Base-by-base conservation (phyloP, 1,284 basidiomycete species). In the Heliocybe sulcata region DNA sequence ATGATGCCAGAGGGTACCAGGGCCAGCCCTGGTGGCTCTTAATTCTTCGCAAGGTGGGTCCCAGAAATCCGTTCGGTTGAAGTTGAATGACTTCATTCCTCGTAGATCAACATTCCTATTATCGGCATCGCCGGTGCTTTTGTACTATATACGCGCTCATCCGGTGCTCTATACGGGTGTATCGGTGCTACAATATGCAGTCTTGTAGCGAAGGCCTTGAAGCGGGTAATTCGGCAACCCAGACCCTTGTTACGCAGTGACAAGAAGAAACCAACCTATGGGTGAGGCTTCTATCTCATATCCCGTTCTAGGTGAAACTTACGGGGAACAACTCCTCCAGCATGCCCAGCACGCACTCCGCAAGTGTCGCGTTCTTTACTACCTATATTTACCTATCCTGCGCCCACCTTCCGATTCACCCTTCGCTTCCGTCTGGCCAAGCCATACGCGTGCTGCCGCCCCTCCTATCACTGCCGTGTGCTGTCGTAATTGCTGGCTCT, bases 271-370 rank as follows among this genome's bases (percentile, higher is more conserved):
- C 6, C 20, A 6, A 73, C 79, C 3, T 89, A 85, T 64, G 87
- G 87, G 80, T 67, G 27, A 56, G 52, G 25, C 12, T 64, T 58
- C n/a, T n/a, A 25, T 48, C 29, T 49, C 22, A 35, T 45, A 31
- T 12, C 19, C 8, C 49, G 53, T 55, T 59, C 48, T 20, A 48
- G 57, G 14, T 3, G 10, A 27, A 42, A 45, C 12, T 50, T 33
- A 23, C 42, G 14, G 54, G 10, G 55, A 59, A 3, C 2, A 8
- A 14, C 47, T n/a, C 6, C 12, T 65, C 64, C 64, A 91, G 90
- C 2, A 94, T 94, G 91, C 92, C 92, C 2, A 91, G 87, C 53
- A 94, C 92, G 2, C 92, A 95, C 67, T 88, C 90, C 2, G 87
- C 90, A 2, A 76, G 79, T 1, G 87, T 91, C 59, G 76, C 80